Base-by-base conservation (phyloP, 768 basidiomycete species). In the Suillus discolor region DNA sequence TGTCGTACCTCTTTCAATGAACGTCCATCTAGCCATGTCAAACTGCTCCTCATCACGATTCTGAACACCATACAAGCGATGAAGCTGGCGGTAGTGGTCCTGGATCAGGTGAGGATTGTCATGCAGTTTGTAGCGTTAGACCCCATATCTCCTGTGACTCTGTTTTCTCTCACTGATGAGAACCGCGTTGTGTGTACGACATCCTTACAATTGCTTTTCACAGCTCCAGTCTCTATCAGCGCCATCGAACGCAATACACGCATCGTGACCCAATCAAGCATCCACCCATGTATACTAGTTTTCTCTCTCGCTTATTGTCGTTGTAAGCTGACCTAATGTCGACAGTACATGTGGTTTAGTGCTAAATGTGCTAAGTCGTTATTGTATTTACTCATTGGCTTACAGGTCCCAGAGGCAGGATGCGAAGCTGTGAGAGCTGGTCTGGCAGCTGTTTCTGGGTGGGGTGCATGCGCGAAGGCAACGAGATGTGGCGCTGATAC, bases 11-110 rank as follows among this genome's bases (percentile, higher is more conserved):
- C 55, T 25, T 36, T 39, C 62, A 31, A 36, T 62, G 23, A 36
- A 60, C 11, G 23, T 61, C 4, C 55, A n/a, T 62, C 34, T 62
- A 75, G 75, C 69, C 75, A 2, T 73, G 74, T 47, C 74, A 75
- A 66, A 54, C 67, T 4, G 6, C 65, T 18, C 34, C 68, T 45
- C 74, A 69, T 25, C 73, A 72, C n/a, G 75, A 77, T n/a, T 68
- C 68, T 45, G 74, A 75, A 25, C 55, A 72, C 34, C 61, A 66
- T 49, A 53, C 69, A 15, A 64, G 66, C 4, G 68, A 64, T 20
- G 71, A 68, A 18, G 72, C 69, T 45, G 61, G 66, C 6, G 7
- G 47, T 53, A n/a, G 18, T 66, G 0, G 76, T 63, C 13, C 42
- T 75, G 65, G 74, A 75, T 7, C 76, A 76, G 68, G 70, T 66